A percentile compares a stretch with the other conserved stretches of the same genome.
phyloP scores from a whole-genome alignment of 2,329 filamentous ascomycete species.

The Hysterium pulicare region DNA sequence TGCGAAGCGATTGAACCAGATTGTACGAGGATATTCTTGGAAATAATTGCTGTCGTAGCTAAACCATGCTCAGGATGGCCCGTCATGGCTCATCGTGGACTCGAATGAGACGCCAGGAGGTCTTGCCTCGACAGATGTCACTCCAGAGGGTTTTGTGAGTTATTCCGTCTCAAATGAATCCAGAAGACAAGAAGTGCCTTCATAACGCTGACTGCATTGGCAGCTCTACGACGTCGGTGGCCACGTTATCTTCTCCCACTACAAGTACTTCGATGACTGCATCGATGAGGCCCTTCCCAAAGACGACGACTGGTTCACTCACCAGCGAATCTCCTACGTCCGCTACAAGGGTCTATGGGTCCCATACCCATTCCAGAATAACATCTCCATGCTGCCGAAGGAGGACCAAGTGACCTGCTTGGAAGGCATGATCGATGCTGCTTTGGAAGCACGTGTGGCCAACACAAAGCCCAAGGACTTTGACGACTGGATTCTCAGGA shows the following conservation, averaged over 20 bases:
- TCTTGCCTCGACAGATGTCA: conserved; percentile 92
- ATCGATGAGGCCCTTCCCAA: conserved; percentile 94
- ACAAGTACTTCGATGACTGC: conserved; percentile 99
- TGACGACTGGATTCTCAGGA: conserved; percentile 96
- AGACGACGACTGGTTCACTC: conserved; percentile 92
- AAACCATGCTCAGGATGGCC: conserved; percentile 63
- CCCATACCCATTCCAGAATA: conserved; percentile 99
- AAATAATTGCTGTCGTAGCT: conserved; percentile 10
- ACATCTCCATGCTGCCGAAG: conserved; percentile 97
- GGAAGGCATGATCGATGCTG: conserved; percentile 93
- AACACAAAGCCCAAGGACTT: conserved; percentile 94
- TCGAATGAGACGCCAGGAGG: conserved; percentile 88
- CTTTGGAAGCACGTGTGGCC: conserved; percentile 78
- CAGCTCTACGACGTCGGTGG: conserved; percentile 95
- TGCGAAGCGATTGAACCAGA: conserved; percentile 94
- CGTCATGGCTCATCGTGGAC: conserved; percentile 96
- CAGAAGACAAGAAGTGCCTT: conserved; percentile 8
- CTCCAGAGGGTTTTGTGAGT: conserved; percentile 95
- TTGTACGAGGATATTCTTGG: conserved; percentile 57
- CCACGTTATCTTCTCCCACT: conserved; percentile 99
- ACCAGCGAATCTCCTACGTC: conserved; percentile 98
- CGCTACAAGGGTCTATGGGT: conserved; percentile 97
- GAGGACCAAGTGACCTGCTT: conserved; percentile 94
- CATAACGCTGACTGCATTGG: conserved; percentile 16
- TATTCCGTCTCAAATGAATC: conserved; percentile 8